Conservation (phyloP, 169 alveolate species). For the Babesia sp. region DNA sequence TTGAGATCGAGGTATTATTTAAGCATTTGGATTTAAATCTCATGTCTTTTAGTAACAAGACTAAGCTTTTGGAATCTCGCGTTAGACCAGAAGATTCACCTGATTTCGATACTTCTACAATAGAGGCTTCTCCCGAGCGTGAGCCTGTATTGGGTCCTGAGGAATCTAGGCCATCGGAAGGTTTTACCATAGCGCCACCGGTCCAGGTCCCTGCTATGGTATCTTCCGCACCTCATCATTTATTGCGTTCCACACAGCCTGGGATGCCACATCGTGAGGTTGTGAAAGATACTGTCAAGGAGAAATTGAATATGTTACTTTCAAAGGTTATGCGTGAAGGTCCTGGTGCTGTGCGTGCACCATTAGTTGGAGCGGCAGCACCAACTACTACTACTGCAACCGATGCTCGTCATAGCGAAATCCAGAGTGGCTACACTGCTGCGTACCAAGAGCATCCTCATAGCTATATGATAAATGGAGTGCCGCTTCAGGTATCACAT, state of each 20-base stretch:
- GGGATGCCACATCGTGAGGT: not conserved
- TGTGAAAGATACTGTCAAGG: slow-evolving; percentile 2
- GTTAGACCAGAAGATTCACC: slow-evolving; percentile 25
- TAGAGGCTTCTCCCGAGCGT: not conserved
- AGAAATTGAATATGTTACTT: slow-evolving; percentile 49
- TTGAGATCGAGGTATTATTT: slow-evolving; percentile 88
- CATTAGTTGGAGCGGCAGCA: not conserved
- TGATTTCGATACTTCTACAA: slow-evolving; percentile 44
- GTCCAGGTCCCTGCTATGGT: not conserved
- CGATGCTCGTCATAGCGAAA: not conserved
- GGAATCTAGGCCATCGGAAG: not conserved
- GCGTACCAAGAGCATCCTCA: not conserved
- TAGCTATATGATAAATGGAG: not conserved
- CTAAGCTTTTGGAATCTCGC: slow-evolving; percentile 23
- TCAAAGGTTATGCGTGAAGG: slow-evolving; percentile 66
- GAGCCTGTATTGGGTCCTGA: not conserved
- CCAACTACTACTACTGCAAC: not conserved
- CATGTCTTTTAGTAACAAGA: slow-evolving; percentile 33
- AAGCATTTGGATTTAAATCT: slow-evolving; percentile 78
- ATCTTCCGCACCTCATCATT: not conserved
- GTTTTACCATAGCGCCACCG: not conserved
- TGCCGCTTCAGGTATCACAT: not conserved
- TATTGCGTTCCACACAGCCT: not conserved
- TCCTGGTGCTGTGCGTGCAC: slow-evolving; percentile 15
- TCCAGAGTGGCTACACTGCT: not conserved